phyloP scores from a whole-genome alignment of 352 stramenopile species.

The Globisporangium spinosum region DNA sequence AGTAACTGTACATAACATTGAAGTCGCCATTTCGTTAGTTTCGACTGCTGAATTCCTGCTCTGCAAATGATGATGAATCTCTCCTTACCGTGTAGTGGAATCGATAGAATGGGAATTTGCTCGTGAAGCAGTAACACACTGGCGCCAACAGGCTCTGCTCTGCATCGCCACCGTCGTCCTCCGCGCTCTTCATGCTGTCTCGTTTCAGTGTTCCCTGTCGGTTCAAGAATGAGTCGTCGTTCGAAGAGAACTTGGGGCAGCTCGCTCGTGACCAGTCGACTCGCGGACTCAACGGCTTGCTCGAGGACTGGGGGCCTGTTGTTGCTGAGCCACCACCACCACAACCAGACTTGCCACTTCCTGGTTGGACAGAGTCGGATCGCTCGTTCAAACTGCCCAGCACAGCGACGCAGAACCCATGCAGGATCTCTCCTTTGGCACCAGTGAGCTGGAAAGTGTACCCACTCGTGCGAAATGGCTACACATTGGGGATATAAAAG shows the following conservation, averaged over 20 bases:
- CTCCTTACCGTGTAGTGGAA: constrained; percentile 73
- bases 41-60: not conserved
- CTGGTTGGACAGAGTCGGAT: not conserved
- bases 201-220: constrained; percentile 6
- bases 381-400: constrained; percentile 42
- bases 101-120: constrained; percentile 87
- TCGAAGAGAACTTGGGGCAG: constrained; percentile 20
- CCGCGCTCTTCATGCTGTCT: not conserved
- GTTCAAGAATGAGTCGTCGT: constrained; percentile 17
- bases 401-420: constrained; percentile 73
- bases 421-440: constrained; percentile 77
- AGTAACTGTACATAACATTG: constrained; percentile 37
- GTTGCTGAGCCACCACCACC: not conserved
- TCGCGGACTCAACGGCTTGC: constrained; percentile 23
- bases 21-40: not conserved
- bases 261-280: constrained; percentile 30
- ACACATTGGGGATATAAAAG: not conserved
- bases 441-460: constrained; percentile 85
- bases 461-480: constrained; percentile 55
- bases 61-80: not conserved
- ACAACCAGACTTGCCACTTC: constrained; percentile 1
- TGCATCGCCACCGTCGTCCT: not conserved
- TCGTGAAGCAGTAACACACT: constrained; percentile 81
- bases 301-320: constrained; percentile 1
- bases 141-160: constrained; percentile 35